Percentiles rank a stretch among this genome's conserved stretches.
These are phyloP conservation scores for Ilex aquifolium DNA, from an alignment of 257 asterid species.

Conservation along the genomic window DNA sequence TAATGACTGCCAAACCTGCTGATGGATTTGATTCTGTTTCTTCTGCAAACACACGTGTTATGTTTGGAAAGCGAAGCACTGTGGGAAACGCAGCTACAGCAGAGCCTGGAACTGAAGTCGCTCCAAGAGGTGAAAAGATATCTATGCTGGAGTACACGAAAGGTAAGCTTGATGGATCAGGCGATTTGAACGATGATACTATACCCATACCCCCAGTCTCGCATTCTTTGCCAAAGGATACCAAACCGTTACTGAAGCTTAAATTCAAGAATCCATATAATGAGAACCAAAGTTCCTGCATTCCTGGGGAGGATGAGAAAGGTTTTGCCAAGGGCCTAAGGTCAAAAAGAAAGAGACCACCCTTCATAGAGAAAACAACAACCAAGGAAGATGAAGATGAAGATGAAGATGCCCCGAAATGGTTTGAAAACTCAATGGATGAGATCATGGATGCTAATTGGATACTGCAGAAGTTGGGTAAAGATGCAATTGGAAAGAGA, in stretches of 20 bases:
- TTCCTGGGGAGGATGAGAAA: conserved; percentile 57
- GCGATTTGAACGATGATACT: conserved; percentile 37
- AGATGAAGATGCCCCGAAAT: conserved; percentile 45
- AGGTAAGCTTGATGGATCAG: conserved; percentile 30
- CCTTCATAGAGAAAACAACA: conserved; percentile 24
- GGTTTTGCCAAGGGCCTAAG: conserved; percentile 77
- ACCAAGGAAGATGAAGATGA: conserved; percentile 41
- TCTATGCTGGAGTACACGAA: conserved; percentile 24
- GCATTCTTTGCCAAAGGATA: conserved; percentile 37
- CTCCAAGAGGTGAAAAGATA: conserved; percentile 35
- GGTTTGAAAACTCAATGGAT: conserved; percentile 45
- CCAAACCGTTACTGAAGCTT: conserved; percentile 59
- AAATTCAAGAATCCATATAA: conserved; percentile 62
- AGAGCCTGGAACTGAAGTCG: conserved; percentile 34
- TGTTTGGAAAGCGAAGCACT: conserved; percentile 41
- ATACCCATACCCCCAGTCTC: conserved; percentile 25
- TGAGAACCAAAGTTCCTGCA: conserved; percentile 41
- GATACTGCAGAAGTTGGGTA: conserved; percentile 91
- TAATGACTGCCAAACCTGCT: conserved; percentile 20
- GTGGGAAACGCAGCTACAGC: conserved; percentile 36
- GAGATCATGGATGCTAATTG: conserved; percentile 85
- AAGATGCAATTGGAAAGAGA: conserved; percentile 94
- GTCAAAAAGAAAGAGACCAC: conserved; percentile 76
- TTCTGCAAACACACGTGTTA: conserved; percentile 32
- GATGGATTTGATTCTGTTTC: conserved; percentile 44